Evolutionary conservation across 768 basidiomycete species (phyloP).

Genomic region (Coprinellus micaceus): DNA sequence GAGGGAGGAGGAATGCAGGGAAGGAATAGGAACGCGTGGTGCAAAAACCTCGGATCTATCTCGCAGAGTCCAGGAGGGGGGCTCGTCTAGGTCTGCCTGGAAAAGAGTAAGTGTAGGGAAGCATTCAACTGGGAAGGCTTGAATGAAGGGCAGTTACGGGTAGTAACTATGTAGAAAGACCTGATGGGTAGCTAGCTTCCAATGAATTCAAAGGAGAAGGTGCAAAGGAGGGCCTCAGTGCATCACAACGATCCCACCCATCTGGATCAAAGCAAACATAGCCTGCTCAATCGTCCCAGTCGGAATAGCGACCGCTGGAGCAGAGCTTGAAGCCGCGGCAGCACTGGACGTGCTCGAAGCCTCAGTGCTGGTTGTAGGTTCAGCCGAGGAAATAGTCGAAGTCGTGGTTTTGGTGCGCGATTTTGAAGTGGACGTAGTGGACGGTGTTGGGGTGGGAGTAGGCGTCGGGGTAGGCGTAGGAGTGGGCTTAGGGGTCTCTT

Average conservation of each 20-base stretch:
- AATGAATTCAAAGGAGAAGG: too few relatives aligned
- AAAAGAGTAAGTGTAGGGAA: too few relatives aligned
- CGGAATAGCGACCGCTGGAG: background rate
- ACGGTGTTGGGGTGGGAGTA: constrained; percentile 15
- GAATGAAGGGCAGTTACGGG: too few relatives aligned
- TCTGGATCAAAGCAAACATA: background rate
- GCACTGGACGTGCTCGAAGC: constrained; percentile 7
- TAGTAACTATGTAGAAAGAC: too few relatives aligned
- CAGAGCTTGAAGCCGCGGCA: background rate
- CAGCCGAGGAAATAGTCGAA: too few relatives aligned
- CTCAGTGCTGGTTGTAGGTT: constrained; percentile 8
- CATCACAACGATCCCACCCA: background rate
- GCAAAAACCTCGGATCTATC: background rate
- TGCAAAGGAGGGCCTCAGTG: too few relatives aligned
- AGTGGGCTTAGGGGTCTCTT: constrained; percentile 14
- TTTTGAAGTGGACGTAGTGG: constrained; percentile 16
- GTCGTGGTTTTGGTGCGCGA: too few relatives aligned
- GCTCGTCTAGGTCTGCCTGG: too few relatives aligned
- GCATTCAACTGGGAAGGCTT: too few relatives aligned
- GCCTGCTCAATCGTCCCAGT: background rate
- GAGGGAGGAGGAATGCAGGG: too few relatives aligned
- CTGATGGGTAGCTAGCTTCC: too few relatives aligned
- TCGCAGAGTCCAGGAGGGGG: background rate
- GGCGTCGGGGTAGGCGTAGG: constrained; percentile 17
- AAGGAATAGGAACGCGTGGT: background rate